Percentiles rank a stretch among this genome's conserved stretches.
These are phyloP conservation scores for Ormosia emarginata DNA, from an alignment of 306 rosid genomes.

Conservation along the genomic window DNA sequence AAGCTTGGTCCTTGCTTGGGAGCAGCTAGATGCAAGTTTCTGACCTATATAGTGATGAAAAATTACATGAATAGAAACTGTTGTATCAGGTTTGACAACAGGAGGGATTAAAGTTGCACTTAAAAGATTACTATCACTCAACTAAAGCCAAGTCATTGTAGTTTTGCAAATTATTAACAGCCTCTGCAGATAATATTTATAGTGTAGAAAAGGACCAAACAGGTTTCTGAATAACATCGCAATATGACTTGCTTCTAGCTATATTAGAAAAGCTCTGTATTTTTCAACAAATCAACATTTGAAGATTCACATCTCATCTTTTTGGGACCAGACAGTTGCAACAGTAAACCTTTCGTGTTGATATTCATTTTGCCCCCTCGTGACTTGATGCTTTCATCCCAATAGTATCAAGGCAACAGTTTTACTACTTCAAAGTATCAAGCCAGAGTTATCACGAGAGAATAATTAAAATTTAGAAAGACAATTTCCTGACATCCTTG, in stretches of 20 bases:
- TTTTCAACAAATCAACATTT: too few relatives aligned
- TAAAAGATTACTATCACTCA: neutral
- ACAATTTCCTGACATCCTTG: neutral
- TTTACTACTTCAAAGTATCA: too few relatives aligned
- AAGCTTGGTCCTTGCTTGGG: conserved; percentile 58
- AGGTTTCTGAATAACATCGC: neutral
- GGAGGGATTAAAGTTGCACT: neutral
- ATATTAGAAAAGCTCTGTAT: neutral
- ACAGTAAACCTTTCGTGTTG: too few relatives aligned
- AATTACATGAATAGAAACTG: neutral
- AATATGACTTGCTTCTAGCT: neutral
- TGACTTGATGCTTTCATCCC: too few relatives aligned
- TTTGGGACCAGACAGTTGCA: too few relatives aligned
- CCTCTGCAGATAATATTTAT: neutral
- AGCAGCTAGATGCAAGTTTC: conserved; percentile 68
- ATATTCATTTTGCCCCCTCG: too few relatives aligned
- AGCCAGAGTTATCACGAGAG: neutral
- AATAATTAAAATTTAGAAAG: neutral
- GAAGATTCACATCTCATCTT: too few relatives aligned
- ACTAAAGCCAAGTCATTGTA: neutral
- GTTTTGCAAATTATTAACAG: neutral
- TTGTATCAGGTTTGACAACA: neutral
- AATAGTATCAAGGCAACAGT: too few relatives aligned
- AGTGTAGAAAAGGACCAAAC: neutral
- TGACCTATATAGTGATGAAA: conserved; percentile 38